phyloP scores from a whole-genome alignment of 495 filamentous ascomycete species.

The Trichoderma orchidacearum region DNA sequence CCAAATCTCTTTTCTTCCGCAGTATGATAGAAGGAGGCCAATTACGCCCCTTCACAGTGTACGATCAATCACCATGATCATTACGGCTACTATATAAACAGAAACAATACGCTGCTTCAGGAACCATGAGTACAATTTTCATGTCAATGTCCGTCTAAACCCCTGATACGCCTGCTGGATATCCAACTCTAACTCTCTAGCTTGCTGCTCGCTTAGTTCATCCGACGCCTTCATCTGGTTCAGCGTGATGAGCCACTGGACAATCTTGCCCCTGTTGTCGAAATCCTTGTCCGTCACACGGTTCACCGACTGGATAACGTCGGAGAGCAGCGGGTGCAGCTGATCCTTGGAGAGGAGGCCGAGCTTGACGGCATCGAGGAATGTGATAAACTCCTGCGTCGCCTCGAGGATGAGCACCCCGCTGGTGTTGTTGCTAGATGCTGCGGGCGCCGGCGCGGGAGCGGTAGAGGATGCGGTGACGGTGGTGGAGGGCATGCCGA shows the following conservation, averaged over 20 bases:
- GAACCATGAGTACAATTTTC: not conserved
- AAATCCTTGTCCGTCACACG: slow-evolving; percentile 91
- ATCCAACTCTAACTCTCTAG: slow-evolving; percentile 73
- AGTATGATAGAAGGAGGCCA: too few species aligned
- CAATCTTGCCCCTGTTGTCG: slow-evolving; percentile 87
- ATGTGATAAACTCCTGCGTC: slow-evolving; percentile 96
- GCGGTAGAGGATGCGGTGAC: slow-evolving; percentile 36
- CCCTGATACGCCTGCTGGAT: slow-evolving; percentile 85
- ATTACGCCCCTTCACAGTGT: too few species aligned
- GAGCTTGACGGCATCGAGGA: slow-evolving; percentile 84
- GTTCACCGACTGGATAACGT: slow-evolving; percentile 92
- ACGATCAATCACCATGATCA: too few species aligned
- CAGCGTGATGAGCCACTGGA: slow-evolving; percentile 92
- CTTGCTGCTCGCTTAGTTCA: slow-evolving; percentile 76
- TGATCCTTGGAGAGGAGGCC: slow-evolving; percentile 88
- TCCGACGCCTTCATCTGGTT: slow-evolving; percentile 96
- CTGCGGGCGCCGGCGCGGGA: slow-evolving; percentile 22
- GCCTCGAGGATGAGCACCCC: slow-evolving; percentile 32
- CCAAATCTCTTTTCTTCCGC: not conserved
- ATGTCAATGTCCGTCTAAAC: slow-evolving; percentile 51
- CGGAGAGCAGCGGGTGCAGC: slow-evolving; percentile 81
- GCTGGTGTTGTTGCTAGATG: slow-evolving; percentile 20
- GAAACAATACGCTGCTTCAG: slow-evolving; percentile 1
- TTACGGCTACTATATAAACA: not conserved
- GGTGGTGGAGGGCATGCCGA: slow-evolving; percentile 63